Conservation (phyloP, 2,329 filamentous ascomycete genomes). For the Celoporthe dispersa region DNA sequence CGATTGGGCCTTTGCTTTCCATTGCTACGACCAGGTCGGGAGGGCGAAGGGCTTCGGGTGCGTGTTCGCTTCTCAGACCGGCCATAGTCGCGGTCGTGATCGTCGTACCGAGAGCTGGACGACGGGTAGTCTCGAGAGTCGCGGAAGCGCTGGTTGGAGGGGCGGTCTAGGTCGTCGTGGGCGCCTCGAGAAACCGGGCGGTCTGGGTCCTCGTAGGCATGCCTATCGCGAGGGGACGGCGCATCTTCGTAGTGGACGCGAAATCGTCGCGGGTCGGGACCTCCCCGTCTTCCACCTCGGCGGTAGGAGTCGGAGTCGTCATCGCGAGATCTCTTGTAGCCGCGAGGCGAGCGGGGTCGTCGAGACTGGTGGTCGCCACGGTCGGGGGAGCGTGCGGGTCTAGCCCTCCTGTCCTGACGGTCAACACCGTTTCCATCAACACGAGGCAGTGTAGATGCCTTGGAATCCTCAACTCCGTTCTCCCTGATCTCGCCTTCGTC, state of each 20-base stretch:
- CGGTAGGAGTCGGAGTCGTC: conserved; percentile 62
- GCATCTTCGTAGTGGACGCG: conserved; percentile 67
- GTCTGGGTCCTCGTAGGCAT: conserved; percentile 55
- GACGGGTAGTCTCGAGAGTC: conserved; percentile 30
- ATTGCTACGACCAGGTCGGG: conserved; percentile 31
- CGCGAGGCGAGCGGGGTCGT: conserved; percentile 64
- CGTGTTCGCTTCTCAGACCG: conserved; percentile 38
- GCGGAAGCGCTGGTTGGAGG: conserved; percentile 34
- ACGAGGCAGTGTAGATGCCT: conserved; percentile 86
- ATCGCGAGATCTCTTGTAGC: conserved; percentile 69
- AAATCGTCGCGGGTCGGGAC: conserved; percentile 62
- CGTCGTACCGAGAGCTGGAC: conserved; percentile 50
- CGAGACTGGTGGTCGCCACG: conserved; percentile 49
- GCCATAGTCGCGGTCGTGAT: conserved; percentile 49
- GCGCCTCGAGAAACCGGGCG: conserved; percentile 34
- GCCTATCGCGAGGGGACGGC: conserved; percentile 49
- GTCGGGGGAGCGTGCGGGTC: conserved; percentile 62
- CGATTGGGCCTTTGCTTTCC: conserved; percentile 37
- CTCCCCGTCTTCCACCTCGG: conserved; percentile 41
- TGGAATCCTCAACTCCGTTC: conserved; percentile 65
- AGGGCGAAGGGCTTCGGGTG: conserved; percentile 37
- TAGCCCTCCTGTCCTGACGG: conserved; percentile 81
- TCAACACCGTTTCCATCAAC: conserved; percentile 85
- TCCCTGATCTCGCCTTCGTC: conserved; percentile 89
- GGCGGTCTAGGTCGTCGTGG: conserved; percentile 63